Evolutionary conservation across 1,284 basidiomycete species (phyloP).

Genomic region (Trichosporon faecale): DNA sequence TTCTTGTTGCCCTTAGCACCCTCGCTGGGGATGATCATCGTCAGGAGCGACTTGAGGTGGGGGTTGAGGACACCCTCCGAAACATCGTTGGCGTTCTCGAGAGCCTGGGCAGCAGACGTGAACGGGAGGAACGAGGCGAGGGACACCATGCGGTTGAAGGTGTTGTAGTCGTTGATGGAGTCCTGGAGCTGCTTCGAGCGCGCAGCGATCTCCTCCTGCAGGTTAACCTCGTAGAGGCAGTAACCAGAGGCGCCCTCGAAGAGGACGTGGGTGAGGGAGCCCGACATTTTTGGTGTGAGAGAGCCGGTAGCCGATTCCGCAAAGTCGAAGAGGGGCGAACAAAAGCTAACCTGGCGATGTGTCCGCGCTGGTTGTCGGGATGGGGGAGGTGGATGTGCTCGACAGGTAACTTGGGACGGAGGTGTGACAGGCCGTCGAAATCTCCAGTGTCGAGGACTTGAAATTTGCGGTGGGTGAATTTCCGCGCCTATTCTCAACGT

Average conservation of each 20-base stretch:
- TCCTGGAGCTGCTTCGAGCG: slow-evolving; percentile 79
- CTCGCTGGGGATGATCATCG: slow-evolving; percentile 74
- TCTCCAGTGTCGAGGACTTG: slow-evolving; percentile 9
- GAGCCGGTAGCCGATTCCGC: slow-evolving; percentile 4
- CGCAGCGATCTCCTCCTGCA: slow-evolving; percentile 85
- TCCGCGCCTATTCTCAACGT: not conserved
- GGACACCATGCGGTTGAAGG: slow-evolving; percentile 92
- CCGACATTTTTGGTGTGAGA: slow-evolving; percentile 44
- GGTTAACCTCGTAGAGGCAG: slow-evolving; percentile 85
- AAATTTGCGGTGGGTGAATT: slow-evolving; percentile 4
- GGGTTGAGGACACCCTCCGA: slow-evolving; percentile 95
- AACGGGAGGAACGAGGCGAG: slow-evolving; percentile 91
- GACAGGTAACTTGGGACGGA: slow-evolving; percentile 8
- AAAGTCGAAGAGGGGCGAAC: slow-evolving; percentile 2
- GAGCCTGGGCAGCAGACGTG: slow-evolving; percentile 89
- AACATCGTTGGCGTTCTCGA: slow-evolving; percentile 95
- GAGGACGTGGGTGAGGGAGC: slow-evolving; percentile 71
- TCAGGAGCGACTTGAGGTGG: slow-evolving; percentile 79
- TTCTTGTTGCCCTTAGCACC: slow-evolving; percentile 61
- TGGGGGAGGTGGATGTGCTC: slow-evolving; percentile 1
- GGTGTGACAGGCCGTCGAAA: slow-evolving; percentile 9
- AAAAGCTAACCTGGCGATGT: slow-evolving; percentile 7
- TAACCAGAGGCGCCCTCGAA: slow-evolving; percentile 96
- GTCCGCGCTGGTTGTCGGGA: slow-evolving; percentile 3
- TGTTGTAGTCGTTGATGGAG: slow-evolving; percentile 78